Percentiles rank a stretch among this genome's conserved stretches.
These are phyloP conservation scores for Malassezia slooffiae DNA, from an alignment of 1,284 basidiomycete species.

Conservation along the genomic window DNA sequence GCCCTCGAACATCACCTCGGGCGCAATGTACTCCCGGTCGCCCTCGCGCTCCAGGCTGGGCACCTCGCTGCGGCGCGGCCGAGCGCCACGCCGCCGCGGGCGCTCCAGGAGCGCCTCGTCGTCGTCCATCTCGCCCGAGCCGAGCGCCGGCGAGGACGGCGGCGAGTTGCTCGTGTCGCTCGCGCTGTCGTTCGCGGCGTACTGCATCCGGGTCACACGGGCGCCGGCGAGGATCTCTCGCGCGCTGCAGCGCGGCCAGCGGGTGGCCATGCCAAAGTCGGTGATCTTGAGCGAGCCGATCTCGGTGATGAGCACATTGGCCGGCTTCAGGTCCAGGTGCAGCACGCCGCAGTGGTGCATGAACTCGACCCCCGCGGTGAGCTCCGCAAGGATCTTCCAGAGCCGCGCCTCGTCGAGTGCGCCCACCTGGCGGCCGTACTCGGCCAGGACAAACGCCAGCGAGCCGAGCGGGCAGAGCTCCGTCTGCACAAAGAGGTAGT, in stretches of 20 bases:
- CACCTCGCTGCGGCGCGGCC: conserved; percentile 9
- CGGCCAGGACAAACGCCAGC: conserved; percentile 79
- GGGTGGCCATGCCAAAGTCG: conserved; percentile 66
- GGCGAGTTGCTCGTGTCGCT: conserved; percentile 5
- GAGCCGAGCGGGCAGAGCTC: conserved; percentile 90
- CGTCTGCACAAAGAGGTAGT: conserved; percentile 80
- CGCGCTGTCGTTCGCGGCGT: not conserved
- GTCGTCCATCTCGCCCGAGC: not conserved
- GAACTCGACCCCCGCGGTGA: conserved; percentile 66
- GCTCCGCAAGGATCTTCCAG: conserved; percentile 91
- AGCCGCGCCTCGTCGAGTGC: conserved; percentile 84
- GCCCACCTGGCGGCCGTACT: conserved; percentile 69
- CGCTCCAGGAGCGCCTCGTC: conserved; percentile 1
- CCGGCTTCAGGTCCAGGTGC: conserved; percentile 95
- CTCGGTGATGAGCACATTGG: conserved; percentile 84
- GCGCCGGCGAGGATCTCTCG: conserved; percentile 34
- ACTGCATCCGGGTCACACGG: conserved; percentile 12
- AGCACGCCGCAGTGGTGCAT: conserved; percentile 81
- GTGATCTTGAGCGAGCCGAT: conserved; percentile 90
- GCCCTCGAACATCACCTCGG: conserved; percentile 77
- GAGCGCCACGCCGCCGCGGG: conserved; percentile 6
- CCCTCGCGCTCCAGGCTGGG: conserved; percentile 63
- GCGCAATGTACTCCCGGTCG: conserved; percentile 95
- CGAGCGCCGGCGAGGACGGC: not conserved
- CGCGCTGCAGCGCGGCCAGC: conserved; percentile 37